Conservation (phyloP, 2,329 filamentous ascomycete species). For the Ascosphaera aggregata region DNA sequence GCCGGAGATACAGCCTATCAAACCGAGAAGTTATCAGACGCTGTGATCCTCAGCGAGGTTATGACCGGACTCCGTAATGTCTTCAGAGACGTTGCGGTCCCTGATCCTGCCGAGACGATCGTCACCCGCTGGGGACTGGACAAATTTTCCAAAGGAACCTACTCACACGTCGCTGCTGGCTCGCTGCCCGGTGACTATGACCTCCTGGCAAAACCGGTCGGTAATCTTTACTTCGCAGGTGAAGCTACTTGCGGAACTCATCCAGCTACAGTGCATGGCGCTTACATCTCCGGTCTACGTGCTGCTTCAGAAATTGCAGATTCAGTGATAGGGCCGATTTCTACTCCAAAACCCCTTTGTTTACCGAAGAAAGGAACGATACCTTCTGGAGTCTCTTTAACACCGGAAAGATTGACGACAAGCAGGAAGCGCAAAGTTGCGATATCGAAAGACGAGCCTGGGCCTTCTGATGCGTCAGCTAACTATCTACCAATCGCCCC, state of each 20-base stretch:
- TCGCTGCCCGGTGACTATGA: constrained; percentile 81
- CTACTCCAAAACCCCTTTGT: constrained; percentile 53
- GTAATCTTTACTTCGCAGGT: constrained; percentile 82
- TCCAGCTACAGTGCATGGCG: constrained; percentile 89
- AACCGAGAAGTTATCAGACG: constrained; percentile 54
- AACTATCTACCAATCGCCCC: not conserved
- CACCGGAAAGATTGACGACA: not conserved
- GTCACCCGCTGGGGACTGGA: constrained; percentile 86
- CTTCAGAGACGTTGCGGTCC: constrained; percentile 41
- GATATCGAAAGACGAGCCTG: not conserved
- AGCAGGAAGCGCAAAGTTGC: not conserved
- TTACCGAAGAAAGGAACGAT: constrained; percentile 27
- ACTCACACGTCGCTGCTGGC: constrained; percentile 72
- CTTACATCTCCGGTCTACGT: constrained; percentile 78
- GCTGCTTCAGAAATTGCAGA: constrained; percentile 73
- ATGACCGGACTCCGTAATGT: constrained; percentile 54
- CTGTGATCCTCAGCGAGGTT: constrained; percentile 57
- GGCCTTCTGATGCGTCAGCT: too few species aligned
- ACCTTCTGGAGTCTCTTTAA: not conserved
- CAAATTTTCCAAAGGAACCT: constrained; percentile 76
- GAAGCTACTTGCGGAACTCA: constrained; percentile 93
- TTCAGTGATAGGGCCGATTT: constrained; percentile 56
- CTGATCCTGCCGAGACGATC: constrained; percentile 60
- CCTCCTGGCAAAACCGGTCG: constrained; percentile 60
- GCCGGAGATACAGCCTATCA: constrained; percentile 83